Base-by-base conservation (phyloP, 768 basidiomycete genomes). In the Agaricus blazei region DNA sequence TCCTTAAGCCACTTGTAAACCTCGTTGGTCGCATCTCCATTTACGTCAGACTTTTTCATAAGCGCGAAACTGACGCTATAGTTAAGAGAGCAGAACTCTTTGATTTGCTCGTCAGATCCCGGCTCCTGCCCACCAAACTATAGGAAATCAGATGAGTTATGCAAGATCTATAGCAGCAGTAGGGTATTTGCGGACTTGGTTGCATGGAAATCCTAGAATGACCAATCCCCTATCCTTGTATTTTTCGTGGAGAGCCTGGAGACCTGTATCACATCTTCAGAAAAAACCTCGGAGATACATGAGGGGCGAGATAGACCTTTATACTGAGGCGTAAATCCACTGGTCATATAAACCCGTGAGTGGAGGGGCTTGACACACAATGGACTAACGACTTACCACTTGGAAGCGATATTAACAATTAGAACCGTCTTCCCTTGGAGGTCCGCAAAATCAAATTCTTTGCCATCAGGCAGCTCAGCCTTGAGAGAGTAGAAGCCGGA, bases 41-140 rank as follows among this genome's bases (percentile, higher is more conserved):
- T 98, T 40, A 97, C 95, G 50, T 97, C 90, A 19, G 88, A 88
- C 73, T 96, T 98, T 74, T 84, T 88, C 85, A 91, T 90, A 48
- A 98, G 71, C 9, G 91, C 91, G 77, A 96, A 96, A 6, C 82
- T 83, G 27, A 98, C 93, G 15, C 91, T 91, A 67, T 94, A 85
- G 75, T 94, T 96, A 58, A 83, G 64, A 49, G 80, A 73, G 73
- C 91, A 93, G 69, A 88, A 90, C 64, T 83, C 74, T 19, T 75
- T 77, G 62, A 95, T 88, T 42, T 80, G 79, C n/a, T 77, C 78
- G 63, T 95, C 92, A 31, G 79, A 75, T n/a, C 80, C 86, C 0
- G 93, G 93, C 63, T 95, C 93, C 71, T 95, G 93, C 0, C 81
- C 79, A 52, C 84, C 89, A 63, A 96, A 95, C 85, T 95, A 59